These are phyloP conservation scores for Solanum ahanhuiri DNA, from an alignment of 257 asterid genomes.

Conservation along the genomic window DNA sequence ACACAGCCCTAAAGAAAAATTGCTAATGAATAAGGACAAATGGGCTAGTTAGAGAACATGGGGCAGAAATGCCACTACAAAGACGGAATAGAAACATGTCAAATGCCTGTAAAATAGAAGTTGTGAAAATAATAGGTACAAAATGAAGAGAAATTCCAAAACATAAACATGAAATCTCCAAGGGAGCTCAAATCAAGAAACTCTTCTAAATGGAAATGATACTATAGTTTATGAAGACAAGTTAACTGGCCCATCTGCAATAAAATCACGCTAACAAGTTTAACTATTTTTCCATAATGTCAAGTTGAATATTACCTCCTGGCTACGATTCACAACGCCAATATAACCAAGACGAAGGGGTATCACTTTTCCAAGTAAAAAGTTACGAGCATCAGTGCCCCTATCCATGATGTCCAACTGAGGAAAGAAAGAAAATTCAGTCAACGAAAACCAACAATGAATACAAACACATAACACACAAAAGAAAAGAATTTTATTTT, in stretches of 20 bases:
- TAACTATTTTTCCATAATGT: not conserved
- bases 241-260: not conserved
- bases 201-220: not conserved
- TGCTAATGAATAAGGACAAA: not conserved
- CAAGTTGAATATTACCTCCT: conserved; percentile 51
- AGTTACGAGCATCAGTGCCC: conserved; percentile 92
- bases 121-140: not conserved
- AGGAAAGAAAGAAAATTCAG: conserved; percentile 13
- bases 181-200: not conserved
- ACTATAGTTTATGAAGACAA: not conserved
- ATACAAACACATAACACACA: not conserved
- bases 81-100: not conserved
- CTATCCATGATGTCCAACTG: conserved; percentile 99
- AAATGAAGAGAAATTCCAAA: not conserved
- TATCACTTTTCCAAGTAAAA: conserved; percentile 89
- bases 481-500: not conserved
- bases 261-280: not conserved
- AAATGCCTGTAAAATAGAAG: not conserved
- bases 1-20: not conserved
- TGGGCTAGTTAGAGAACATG: not conserved
- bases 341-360: conserved; percentile 96
- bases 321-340: conserved; percentile 96
- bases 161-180: not conserved
- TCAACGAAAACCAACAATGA: not conserved
- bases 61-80: not conserved